phyloP scores from a whole-genome alignment of 2,329 filamentous ascomycete genomes.

The Claviceps purpurea region DNA sequence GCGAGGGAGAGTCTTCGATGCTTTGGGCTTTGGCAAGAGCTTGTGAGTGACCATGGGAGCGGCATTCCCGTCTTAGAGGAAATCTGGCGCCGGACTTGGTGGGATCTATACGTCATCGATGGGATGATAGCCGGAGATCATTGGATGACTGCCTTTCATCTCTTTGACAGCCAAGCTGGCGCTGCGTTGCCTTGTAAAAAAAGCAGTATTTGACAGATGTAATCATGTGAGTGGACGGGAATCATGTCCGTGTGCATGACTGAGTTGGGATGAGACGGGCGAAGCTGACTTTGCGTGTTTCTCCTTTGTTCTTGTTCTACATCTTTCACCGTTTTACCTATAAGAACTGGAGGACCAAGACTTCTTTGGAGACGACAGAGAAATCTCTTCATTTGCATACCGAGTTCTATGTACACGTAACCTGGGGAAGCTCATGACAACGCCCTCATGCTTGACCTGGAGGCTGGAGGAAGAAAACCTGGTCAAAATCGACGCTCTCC shows the following conservation, averaged over 20 bases:
- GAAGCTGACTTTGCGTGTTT: constrained; percentile 2
- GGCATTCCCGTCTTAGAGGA: constrained; percentile 62
- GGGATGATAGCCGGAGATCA: constrained; percentile 75
- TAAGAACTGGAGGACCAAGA: constrained; percentile 63
- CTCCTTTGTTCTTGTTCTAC: neutral
- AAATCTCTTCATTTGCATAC: constrained; percentile 77
- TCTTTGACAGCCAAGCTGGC: constrained; percentile 53
- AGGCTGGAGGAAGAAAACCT: constrained; percentile 41
- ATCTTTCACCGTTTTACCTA: constrained; percentile 41
- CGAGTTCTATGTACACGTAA: constrained; percentile 71
- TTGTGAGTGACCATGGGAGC: constrained; percentile 48
- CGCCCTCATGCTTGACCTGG: constrained; percentile 37
- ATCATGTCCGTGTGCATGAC: neutral
- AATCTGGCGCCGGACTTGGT: constrained; percentile 81
- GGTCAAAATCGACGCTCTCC: constrained; percentile 34
- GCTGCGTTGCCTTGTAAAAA: constrained; percentile 71
- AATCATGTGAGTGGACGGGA: constrained; percentile 15
- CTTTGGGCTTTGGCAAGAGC: constrained; percentile 58
- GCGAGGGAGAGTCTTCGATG: constrained; percentile 35
- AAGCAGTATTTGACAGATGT: constrained; percentile 51
- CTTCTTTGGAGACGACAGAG: constrained; percentile 55
- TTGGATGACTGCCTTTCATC: constrained; percentile 53
- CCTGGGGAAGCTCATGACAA: constrained; percentile 59
- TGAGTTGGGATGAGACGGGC: neutral
- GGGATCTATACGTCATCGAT: constrained; percentile 70